A percentile compares a stretch with the other conserved stretches of the same genome.
Evolutionary conservation across 768 basidiomycete species (phyloP).

Genomic region (Mycena rosella): DNA sequence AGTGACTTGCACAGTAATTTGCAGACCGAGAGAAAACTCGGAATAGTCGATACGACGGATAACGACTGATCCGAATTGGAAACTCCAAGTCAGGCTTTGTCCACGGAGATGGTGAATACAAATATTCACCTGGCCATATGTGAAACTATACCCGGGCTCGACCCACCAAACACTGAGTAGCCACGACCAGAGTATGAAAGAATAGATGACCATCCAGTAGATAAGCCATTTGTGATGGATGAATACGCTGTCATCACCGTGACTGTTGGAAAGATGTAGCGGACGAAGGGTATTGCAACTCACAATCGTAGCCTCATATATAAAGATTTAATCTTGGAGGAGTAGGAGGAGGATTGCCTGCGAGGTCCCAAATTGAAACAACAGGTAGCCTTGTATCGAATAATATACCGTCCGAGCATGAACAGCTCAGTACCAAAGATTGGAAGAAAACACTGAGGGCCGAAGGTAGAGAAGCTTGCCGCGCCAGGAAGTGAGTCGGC

Average conservation of each 20-base stretch:
- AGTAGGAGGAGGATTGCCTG: no score
- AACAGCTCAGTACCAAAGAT: no score
- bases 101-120: neutral
- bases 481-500: neutral
- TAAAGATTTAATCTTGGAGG: no score
- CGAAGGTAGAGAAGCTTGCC: no score
- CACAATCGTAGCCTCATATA: neutral
- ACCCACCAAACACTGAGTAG: neutral
- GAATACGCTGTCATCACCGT: neutral
- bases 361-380: no score
- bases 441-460: no score
- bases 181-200: neutral
- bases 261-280: no score
- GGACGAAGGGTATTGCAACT: neutral
- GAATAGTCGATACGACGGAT: neutral
- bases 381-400: no score
- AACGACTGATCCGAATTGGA: neutral
- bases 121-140: slow-evolving; percentile 3
- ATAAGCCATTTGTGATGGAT: neutral
- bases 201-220: neutral
- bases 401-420: no score
- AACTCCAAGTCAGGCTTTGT: neutral
- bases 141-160: slow-evolving; percentile 1
- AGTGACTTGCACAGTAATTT: neutral
- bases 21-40: neutral